Evolutionary conservation across 345 rosid genomes (phyloP).

Genomic region (Hypericum perforatum): DNA sequence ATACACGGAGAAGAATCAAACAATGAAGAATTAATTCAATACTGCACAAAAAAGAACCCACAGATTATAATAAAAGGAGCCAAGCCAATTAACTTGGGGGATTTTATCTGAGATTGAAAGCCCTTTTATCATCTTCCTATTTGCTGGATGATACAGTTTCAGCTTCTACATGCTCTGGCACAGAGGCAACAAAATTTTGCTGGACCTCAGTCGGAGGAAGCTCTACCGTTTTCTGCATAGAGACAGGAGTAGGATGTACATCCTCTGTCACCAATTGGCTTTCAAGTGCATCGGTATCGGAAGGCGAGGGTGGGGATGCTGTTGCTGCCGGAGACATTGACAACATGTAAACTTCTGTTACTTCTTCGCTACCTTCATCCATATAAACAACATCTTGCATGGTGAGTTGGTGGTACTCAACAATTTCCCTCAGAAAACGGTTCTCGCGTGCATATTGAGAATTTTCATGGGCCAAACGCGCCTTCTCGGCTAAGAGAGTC

Average conservation of each 20-base stretch:
- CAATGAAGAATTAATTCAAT: too few relatives aligned
- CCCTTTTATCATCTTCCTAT: slow-evolving; percentile 14
- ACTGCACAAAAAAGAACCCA: too few relatives aligned
- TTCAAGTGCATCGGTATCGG: slow-evolving; percentile 17
- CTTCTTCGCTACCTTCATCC: slow-evolving; percentile 84
- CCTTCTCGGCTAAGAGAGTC: slow-evolving; percentile 90
- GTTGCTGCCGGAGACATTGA: slow-evolving; percentile 53
- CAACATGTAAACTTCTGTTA: slow-evolving; percentile 60
- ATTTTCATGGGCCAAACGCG: slow-evolving; percentile 85
- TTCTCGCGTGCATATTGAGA: slow-evolving; percentile 79
- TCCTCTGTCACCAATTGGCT: slow-evolving; percentile 21
- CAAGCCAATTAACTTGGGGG: slow-evolving; percentile 13
- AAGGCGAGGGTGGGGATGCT: slow-evolving; percentile 36
- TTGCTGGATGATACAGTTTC: neutral
- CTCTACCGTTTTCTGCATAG: slow-evolving; percentile 14
- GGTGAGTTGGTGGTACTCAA: slow-evolving; percentile 88
- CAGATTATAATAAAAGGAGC: neutral
- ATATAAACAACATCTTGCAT: slow-evolving; percentile 95
- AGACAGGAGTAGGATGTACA: slow-evolving; percentile 11
- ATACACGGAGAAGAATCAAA: too few relatives aligned
- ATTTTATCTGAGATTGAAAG: neutral
- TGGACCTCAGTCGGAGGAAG: slow-evolving; percentile 14
- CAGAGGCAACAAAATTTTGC: slow-evolving; percentile 4
- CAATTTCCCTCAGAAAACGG: slow-evolving; percentile 83
- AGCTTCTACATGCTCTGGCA: slow-evolving; percentile 4